phyloP scores from a whole-genome alignment of 2,329 filamentous ascomycete species.

The Trichophyton simii region DNA sequence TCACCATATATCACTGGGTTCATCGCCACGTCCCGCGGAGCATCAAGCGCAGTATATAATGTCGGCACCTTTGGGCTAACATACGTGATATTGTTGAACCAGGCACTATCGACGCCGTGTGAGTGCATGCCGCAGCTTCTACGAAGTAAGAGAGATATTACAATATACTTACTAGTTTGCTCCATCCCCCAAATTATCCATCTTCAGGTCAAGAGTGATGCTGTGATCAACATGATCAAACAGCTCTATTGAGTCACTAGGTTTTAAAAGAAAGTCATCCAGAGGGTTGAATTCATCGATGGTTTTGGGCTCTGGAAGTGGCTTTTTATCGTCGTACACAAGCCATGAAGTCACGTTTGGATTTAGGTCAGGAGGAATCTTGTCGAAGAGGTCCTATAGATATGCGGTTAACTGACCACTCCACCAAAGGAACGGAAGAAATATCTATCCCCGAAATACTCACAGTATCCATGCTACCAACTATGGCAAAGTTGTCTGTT shows the following conservation, averaged over 20 bases:
- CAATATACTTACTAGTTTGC: constrained; percentile 10
- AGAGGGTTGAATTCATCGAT: constrained; percentile 5
- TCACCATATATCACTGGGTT: constrained; percentile 9
- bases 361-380: constrained; percentile 6
- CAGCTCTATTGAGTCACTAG: constrained; percentile 7
- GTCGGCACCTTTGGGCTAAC: constrained; percentile 9
- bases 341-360: constrained; percentile 29
- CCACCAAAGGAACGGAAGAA: background rate
- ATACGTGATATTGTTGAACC: constrained; percentile 11
- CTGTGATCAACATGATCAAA: constrained; percentile 12
- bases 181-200: constrained; percentile 37
- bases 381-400: constrained; percentile 7
- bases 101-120: constrained; percentile 5
- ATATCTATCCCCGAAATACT: background rate
- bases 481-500: constrained; percentile 8
- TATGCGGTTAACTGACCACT: background rate
- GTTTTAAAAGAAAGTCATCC: constrained; percentile 31
- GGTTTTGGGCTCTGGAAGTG: constrained; percentile 4
- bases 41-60: constrained; percentile 7
- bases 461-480: constrained; percentile 25
- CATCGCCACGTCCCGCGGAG: constrained; percentile 5
- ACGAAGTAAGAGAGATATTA: background rate
- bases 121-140: background rate
- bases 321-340: constrained; percentile 9
- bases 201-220: constrained; percentile 33